phyloP scores from a whole-genome alignment of 148 eudicot species.

The Rhododendron vialii region DNA sequence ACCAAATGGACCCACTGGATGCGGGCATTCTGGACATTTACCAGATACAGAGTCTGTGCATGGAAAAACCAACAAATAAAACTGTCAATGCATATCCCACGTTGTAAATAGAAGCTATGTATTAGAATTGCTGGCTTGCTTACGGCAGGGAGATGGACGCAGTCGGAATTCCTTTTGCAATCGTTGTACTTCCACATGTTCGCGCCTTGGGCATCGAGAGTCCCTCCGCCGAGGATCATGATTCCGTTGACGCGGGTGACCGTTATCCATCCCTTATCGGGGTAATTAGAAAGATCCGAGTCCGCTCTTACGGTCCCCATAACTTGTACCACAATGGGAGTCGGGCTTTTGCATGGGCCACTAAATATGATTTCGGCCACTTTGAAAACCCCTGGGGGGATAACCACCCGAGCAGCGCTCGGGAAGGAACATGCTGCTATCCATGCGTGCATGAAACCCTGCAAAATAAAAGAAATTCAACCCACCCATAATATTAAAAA shows the following conservation, averaged over 20 bases:
- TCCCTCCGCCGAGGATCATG: conserved; percentile 27
- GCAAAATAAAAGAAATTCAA: neutral
- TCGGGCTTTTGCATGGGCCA: conserved; percentile 36
- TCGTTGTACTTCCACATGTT: conserved; percentile 34
- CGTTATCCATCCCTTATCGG: conserved; percentile 27
- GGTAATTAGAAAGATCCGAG: conserved; percentile 26
- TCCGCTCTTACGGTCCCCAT: conserved; percentile 33
- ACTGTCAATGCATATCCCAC: neutral
- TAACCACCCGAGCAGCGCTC: conserved; percentile 22
- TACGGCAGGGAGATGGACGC: conserved; percentile 39
- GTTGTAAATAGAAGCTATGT: too few species aligned
- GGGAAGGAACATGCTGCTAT: conserved; percentile 30
- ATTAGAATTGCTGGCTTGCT: neutral
- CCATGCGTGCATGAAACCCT: conserved; percentile 40
- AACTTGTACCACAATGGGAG: conserved; percentile 23
- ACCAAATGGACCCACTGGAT: conserved; percentile 34
- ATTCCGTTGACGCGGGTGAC: conserved; percentile 26
- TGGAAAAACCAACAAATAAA: neutral
- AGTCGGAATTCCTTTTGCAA: conserved; percentile 20
- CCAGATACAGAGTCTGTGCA: conserved; percentile 46
- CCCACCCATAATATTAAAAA: too few species aligned
- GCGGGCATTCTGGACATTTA: conserved; percentile 31
- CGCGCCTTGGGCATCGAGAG: conserved; percentile 31
- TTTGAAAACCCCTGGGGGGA: conserved; percentile 31
- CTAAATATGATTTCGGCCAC: conserved; percentile 20